A percentile compares a stretch with the other conserved stretches of the same genome.
Conservation (phyloP, 441 rosid species). For the Melianthus villosus region DNA sequence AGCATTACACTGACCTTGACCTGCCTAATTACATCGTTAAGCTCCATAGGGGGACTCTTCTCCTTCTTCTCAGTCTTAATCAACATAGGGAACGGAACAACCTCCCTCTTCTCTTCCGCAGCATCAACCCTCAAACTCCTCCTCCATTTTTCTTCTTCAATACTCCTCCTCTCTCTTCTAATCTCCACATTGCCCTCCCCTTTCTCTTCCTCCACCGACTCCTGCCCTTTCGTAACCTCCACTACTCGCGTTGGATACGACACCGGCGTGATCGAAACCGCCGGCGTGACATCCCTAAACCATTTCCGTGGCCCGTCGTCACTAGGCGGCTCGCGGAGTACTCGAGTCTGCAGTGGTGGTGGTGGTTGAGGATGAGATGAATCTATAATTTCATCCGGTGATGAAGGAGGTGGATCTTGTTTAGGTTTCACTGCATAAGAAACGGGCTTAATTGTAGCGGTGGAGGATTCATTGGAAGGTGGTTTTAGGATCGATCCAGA, state of each 20-base stretch:
- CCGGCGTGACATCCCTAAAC: no score
- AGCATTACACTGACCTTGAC: conserved; percentile 46
- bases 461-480: no score
- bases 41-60: conserved; percentile 43
- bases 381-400: no score
- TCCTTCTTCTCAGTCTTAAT: conserved; percentile 50
- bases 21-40: conserved; percentile 65
- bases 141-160: conserved; percentile 17
- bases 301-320: no score
- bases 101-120: conserved; percentile 24
- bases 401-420: no score
- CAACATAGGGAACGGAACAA: conserved; percentile 46
- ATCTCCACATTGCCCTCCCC: conserved; percentile 15
- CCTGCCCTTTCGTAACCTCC: conserved; percentile 64
- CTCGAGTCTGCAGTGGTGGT: no score
- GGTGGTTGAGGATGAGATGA: no score
- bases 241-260: conserved; percentile 69
- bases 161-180: conserved; percentile 27
- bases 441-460: no score
- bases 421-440: no score
- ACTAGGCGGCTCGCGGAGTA: no score
- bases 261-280: conserved; percentile 34
- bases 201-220: background rate
- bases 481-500: no score
- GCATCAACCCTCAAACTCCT: conserved; percentile 17